phyloP scores from a whole-genome alignment of 2,329 filamentous ascomycete species.

The Aulographum hederae region DNA sequence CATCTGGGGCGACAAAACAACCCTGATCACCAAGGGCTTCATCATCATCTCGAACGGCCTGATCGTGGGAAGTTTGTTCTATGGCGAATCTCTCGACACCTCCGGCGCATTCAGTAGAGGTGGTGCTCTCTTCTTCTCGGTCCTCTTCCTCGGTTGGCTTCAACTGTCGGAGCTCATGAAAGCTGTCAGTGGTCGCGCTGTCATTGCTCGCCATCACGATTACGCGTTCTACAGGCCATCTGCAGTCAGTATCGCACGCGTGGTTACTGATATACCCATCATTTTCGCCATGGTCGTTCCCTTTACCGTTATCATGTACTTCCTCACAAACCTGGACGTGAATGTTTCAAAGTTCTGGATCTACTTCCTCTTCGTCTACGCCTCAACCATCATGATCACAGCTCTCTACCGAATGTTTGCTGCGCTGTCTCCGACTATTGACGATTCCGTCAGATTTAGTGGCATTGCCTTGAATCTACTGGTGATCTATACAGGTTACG shows the following conservation, averaged over 20 bases:
- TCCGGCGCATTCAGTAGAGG: constrained; percentile 44
- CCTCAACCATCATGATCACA: constrained; percentile 42
- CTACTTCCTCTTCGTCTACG: constrained; percentile 45
- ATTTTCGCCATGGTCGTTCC: constrained; percentile 38
- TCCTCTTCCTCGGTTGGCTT: constrained; percentile 49
- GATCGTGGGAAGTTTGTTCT: constrained; percentile 5
- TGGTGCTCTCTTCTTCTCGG: constrained; percentile 47
- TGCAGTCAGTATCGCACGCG: constrained; percentile 42
- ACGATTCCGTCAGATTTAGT: constrained; percentile 46
- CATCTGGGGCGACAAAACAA: constrained; percentile 54
- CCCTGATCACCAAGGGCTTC: constrained; percentile 61
- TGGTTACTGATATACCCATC: constrained; percentile 44
- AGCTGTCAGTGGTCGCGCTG: constrained; percentile 50
- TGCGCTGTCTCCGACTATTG: constrained; percentile 42
- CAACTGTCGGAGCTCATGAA: constrained; percentile 65
- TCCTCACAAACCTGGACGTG: constrained; percentile 40
- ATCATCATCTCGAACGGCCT: constrained; percentile 52
- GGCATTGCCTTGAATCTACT: constrained; percentile 44
- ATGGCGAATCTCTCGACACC: constrained; percentile 16
- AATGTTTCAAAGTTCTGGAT: constrained; percentile 47
- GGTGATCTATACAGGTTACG: constrained; percentile 46
- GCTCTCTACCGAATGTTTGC: constrained; percentile 50
- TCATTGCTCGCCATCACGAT: constrained; percentile 49
- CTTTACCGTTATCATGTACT: constrained; percentile 47
- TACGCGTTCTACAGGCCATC: constrained; percentile 55